Base-by-base conservation (phyloP, 2,329 filamentous ascomycete species). In the Fusarium longipes region DNA sequence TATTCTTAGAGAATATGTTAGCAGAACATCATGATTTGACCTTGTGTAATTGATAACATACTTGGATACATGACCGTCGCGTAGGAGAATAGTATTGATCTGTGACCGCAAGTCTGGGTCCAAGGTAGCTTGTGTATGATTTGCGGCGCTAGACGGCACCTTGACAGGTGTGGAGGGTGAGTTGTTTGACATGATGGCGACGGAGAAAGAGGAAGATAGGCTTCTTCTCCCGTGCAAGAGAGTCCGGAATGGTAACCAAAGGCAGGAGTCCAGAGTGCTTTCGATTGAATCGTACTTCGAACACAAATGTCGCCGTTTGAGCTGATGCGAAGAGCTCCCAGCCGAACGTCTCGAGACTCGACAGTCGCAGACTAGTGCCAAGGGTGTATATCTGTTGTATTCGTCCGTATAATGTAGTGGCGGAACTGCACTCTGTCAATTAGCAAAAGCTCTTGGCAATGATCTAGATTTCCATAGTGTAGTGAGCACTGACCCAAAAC, bases 41-140 rank as follows among this genome's bases (percentile, higher is more conserved):
- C 22, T n/a, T 27, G 29, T 17, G 29, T 48, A 55, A 14, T 20
- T 30, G 39, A 38, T 27, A 27, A 64, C 79, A 51, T 80, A 89
- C 88, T 85, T 87, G 44, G 81, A 77, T 24, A 89, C 83, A 64
- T 89, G 84, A 5, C 87, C 87, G 43, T 88, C 86, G 38, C 82
- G 80, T 32, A 90, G 79, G 24, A 90, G 78, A 14, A 86, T 71
- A 11, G 82, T 80, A 73, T 90, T 90, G 71, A 90, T 87, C 70
- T 89, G 83, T 3, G 87, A 89, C 22, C 88, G 82, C 57, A 90
- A 77, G 58, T 90, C 87, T 8, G 84, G 81, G 69, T 90, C 88
- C 57, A 87, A 82, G 10, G 86, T 90, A 8, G 86, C 86, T 48
- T 85, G 79, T 17, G 86, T 86, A 76, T 90, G 87, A 70, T 82